Base-by-base conservation (phyloP, 192 early-diverging fungal species). In the Backusella tarrabulga region DNA sequence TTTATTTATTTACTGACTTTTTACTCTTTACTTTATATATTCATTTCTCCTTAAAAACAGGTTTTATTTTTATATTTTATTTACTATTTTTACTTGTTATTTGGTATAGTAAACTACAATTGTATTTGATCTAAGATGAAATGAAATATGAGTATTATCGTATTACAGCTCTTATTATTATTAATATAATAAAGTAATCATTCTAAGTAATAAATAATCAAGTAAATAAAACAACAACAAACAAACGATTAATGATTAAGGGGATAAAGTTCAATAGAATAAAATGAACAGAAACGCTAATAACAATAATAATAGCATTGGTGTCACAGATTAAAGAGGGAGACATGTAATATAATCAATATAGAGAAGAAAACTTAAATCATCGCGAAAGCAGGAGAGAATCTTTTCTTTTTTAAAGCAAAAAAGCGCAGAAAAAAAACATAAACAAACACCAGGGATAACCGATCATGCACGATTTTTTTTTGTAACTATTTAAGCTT, bases 271-370 rank as follows among this genome's bases (percentile, higher is more conserved):
- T 63, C 46, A 50, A 50, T 50, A 50, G 46, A 50, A 29, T 23
- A 63, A 63, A 29, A 63, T 63, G 56, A 29, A 63, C 56, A 63
- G 5, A 50, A 50, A 21, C 56, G 12, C 56, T 63, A 63, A 63
- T 63, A 63, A 26, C 56, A 63, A 63, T 26, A 63, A 23, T 63
- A 63, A 26, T 50, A 50, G 19, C 46, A 50, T n/a, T 63, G 56
- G 56, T 63, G 56, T 26, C 56, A 63, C 56, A 63, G 23, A 63
- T 63, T 63, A 63, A 63, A 63, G 21, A 63, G 56, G 56, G 56
- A 63, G 56, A 29, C 56, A 63, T 63, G 56, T 63, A 63, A 63
- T 63, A 63, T 63, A 63, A 63, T 63, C 56, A 63, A 63, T 63
- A 63, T 23, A 29, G 23, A 63, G 23, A 17, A 44, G 4, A 17